Evolutionary conservation across 306 rosid genomes (phyloP), one percentile per base, ranked within the genome.

Genomic region (Oemleria cerasiformis): DNA sequence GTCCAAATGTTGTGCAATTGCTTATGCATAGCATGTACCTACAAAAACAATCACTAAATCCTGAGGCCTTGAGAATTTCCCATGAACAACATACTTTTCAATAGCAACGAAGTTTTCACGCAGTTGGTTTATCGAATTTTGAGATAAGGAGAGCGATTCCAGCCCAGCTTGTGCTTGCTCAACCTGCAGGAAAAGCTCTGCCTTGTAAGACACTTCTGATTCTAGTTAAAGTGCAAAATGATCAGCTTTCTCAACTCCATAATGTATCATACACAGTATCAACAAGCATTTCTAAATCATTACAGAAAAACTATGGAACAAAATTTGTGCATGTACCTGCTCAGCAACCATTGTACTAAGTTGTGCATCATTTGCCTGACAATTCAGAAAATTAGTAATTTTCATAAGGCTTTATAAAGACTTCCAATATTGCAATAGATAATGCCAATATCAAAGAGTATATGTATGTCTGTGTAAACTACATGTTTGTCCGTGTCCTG

Each of bases 311-410:
- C 12, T 11, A 13, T 30, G 58, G 60, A 36, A 16, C 20, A 13
- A 41, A 68, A 51, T 38, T 65, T 53, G 54, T 54, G 40, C 56
- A 58, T 6, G 40, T 82, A 90, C 98, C 98, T 93, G 97, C 80
- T 91, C 96, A 4, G 86, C 97, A 30, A 94, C 99, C 97, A 91
- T 94, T 67, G 97, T 91, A 85, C 99, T 94, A 43, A 94, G 97
- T 49, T 94, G 99, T 25, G 99, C 97, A 75, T 94, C 99, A 85
- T 94, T 94, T 67, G 99, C 99, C 97, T 93, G 90, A 67, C 64
- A 80, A 76, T 15, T 72, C 75, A 65, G 50, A 45, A 74, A 49
- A 77, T 56, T 51, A 70, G 58, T 53, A 76, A 67, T 56, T 68
- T 69, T 86, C 9, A 51, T 15, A n/a, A 44, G 21, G 20, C 7